Percentiles rank a stretch among this genome's conserved stretches.
Evolutionary conservation across 2,329 filamentous ascomycete genomes (phyloP).

Genomic region (Cladophialophora exuberans): DNA sequence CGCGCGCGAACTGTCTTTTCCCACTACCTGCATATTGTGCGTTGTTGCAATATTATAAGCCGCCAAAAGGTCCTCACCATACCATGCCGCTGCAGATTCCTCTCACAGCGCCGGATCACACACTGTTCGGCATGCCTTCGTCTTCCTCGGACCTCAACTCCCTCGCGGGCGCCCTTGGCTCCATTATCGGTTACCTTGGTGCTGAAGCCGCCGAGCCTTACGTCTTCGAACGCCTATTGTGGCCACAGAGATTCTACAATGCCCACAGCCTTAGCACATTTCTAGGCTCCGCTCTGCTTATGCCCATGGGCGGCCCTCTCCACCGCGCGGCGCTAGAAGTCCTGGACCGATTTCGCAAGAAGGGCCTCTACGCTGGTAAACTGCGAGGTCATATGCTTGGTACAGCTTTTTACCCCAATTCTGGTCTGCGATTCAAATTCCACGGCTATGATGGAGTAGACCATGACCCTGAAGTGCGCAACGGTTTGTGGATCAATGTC

Average conservation of each 20-base stretch:
- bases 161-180: slow-evolving; percentile 1
- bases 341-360: not conserved
- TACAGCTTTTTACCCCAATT: not conserved
- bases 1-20: not conserved
- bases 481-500: not conserved
- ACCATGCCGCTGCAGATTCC: not conserved
- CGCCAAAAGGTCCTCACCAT: not conserved
- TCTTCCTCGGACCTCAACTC: not conserved
- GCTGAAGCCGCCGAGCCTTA: not conserved
- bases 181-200: slow-evolving; percentile 5
- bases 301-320: not conserved
- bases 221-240: not conserved
- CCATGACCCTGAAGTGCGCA: not conserved
- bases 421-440: not conserved
- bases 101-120: not conserved
- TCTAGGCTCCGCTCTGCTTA: not conserved
- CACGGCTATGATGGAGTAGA: not conserved
- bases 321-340: not conserved
- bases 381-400: not conserved
- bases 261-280: slow-evolving; percentile 1
- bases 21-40: not conserved
- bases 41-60: not conserved
- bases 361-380: not conserved
- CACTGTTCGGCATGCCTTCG: not conserved
- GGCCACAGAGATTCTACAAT: slow-evolving; percentile 2